These are phyloP conservation scores for Eremothecium coryli DNA, from an alignment of 1,139 yeast species.

Conservation along the genomic window DNA sequence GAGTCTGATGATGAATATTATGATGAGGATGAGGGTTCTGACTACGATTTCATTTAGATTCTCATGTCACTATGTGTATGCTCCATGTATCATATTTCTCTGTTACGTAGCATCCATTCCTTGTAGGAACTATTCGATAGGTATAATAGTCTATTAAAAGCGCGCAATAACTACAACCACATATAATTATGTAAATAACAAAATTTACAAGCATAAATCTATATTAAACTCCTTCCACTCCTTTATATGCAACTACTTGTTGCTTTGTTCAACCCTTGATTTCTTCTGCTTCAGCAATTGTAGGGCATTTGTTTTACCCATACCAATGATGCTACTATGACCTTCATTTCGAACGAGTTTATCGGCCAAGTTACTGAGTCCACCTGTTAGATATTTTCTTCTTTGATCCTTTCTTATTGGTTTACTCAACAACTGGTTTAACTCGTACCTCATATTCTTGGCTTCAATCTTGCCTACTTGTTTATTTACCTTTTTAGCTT, in stretches of 20 bases:
- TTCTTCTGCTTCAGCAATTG: slow-evolving; percentile 44
- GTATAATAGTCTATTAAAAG: neutral
- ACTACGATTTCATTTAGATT: slow-evolving; percentile 32
- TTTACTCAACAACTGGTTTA: slow-evolving; percentile 44
- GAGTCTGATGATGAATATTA: slow-evolving; percentile 87
- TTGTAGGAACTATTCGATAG: neutral
- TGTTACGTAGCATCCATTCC: neutral
- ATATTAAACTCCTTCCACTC: neutral
- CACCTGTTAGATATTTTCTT: slow-evolving; percentile 76
- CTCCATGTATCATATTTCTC: neutral
- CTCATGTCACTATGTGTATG: neutral
- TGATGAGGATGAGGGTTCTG: slow-evolving; percentile 59
- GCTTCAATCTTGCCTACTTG: slow-evolving; percentile 43
- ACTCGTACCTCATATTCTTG: slow-evolving; percentile 43
- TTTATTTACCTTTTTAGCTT: slow-evolving; percentile 52
- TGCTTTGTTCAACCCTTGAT: too few relatives aligned
- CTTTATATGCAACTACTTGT: too few relatives aligned
- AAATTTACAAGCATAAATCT: neutral
- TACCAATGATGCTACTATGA: slow-evolving; percentile 64
- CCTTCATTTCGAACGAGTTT: slow-evolving; percentile 64
- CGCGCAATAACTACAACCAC: neutral
- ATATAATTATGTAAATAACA: neutral
- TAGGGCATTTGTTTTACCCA: slow-evolving; percentile 58
- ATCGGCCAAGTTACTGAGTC: slow-evolving; percentile 77
- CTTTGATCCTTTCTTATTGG: slow-evolving; percentile 64